Conservation (phyloP, 306 rosid species). For the Prunus mongolica region DNA sequence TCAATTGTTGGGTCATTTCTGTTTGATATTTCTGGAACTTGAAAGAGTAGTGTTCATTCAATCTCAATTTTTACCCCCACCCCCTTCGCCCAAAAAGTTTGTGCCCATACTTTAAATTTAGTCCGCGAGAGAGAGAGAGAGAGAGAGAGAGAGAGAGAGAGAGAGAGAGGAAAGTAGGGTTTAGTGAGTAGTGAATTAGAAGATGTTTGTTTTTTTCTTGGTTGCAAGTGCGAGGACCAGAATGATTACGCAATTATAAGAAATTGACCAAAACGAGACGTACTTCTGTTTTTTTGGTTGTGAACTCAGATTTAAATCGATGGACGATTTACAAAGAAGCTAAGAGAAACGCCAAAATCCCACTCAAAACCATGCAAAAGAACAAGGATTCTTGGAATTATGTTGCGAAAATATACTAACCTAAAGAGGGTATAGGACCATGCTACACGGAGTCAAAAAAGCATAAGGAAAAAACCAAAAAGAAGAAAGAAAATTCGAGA, state of each 20-base stretch:
- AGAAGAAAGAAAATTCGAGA: neutral
- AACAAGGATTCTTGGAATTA: slow-evolving; percentile 21
- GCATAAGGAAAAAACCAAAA: slow-evolving; percentile 8
- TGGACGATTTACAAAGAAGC: slow-evolving; percentile 13
- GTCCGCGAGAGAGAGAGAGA: neutral
- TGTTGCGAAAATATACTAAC: neutral
- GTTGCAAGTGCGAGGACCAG: slow-evolving; percentile 17
- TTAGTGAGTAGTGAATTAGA: neutral
- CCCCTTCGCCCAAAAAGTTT: neutral
- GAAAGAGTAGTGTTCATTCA: slow-evolving; percentile 9
- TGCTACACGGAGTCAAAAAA: slow-evolving; percentile 3
- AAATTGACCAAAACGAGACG: slow-evolving; percentile 30
- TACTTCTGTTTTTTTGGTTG: slow-evolving; percentile 35
- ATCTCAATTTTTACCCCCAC: slow-evolving; percentile 12
- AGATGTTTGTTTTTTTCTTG: neutral
- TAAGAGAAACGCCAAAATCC: slow-evolving; percentile 41
- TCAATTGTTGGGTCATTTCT: slow-evolving; percentile 4
- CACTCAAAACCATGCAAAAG: slow-evolving; percentile 57
- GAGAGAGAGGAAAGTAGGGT: neutral
- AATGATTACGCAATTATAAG: slow-evolving; percentile 55
- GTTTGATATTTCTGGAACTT: slow-evolving; percentile 25
- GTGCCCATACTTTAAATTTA: slow-evolving; percentile 22
- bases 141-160: neutral
- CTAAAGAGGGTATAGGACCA: neutral
- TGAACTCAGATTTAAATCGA: slow-evolving; percentile 5